A percentile compares a stretch with the other conserved stretches of the same genome.
phyloP scores from a whole-genome alignment of 2,329 filamentous ascomycete genomes.

The Calonectria hawksworthii region DNA sequence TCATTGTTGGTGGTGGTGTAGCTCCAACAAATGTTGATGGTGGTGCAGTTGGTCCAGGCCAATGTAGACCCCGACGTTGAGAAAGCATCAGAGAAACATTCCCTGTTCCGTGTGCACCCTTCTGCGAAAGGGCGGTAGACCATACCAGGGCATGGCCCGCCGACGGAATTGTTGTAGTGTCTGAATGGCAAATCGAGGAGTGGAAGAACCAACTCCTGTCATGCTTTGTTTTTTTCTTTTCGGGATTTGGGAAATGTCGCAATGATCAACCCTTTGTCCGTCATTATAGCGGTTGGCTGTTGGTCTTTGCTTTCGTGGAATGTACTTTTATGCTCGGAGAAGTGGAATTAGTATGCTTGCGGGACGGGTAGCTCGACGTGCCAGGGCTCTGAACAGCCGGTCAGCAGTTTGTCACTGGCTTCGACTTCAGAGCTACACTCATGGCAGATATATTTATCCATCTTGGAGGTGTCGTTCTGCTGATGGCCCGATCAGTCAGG shows the following conservation, averaged over 20 bases:
- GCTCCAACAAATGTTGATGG: neutral
- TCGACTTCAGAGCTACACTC: neutral
- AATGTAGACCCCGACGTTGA: neutral
- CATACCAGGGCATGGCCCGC: neutral
- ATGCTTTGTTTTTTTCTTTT: neutral
- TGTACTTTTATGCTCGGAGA: no score
- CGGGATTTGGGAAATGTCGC: no score
- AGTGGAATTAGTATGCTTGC: no score
- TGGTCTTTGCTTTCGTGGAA: no score
- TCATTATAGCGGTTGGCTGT: no score
- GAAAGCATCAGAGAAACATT: neutral
- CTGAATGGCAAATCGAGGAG: neutral
- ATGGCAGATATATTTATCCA: neutral
- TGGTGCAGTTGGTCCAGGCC: neutral
- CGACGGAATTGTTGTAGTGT: neutral
- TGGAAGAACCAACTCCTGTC: neutral
- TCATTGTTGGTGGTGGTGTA: neutral
- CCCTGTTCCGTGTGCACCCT: neutral
- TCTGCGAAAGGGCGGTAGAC: neutral
- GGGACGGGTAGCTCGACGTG: no score
- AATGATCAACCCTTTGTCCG: no score
- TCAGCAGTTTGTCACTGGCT: no score
- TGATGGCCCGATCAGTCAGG: no score
- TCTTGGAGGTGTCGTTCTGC: neutral
- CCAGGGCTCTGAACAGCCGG: no score